phyloP scores from a whole-genome alignment of 2,329 filamentous ascomycete genomes.

The Pyrenophora seminiperda region DNA sequence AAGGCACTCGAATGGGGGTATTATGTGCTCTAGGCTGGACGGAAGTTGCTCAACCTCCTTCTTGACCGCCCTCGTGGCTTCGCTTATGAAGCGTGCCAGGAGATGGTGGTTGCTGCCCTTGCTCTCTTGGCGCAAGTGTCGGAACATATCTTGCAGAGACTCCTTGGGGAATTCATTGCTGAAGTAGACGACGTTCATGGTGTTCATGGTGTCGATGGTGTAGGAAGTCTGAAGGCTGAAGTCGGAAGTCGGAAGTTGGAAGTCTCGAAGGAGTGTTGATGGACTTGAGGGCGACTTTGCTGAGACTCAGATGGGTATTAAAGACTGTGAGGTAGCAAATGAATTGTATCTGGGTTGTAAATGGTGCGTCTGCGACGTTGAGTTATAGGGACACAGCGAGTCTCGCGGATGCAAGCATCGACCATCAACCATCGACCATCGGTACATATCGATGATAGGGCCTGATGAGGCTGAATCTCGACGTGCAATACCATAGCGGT shows the following conservation, averaged over 20 bases:
- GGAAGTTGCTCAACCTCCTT: slow-evolving; percentile 49
- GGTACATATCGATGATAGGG: slow-evolving; percentile 1
- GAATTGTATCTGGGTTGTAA: neutral
- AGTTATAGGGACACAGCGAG: neutral
- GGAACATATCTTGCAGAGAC: slow-evolving; percentile 50
- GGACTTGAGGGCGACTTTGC: too few species aligned
- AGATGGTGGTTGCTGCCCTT: slow-evolving; percentile 47
- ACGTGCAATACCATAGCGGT: neutral
- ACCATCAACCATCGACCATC: neutral
- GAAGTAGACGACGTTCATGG: slow-evolving; percentile 51
- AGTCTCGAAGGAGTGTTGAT: too few species aligned
- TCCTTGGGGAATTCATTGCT: slow-evolving; percentile 57
- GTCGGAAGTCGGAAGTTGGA: neutral
- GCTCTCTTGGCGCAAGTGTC: slow-evolving; percentile 48
- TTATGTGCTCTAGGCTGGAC: slow-evolving; percentile 25
- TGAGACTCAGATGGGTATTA: neutral
- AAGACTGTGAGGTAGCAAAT: neutral
- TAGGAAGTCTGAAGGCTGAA: neutral
- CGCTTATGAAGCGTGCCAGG: slow-evolving; percentile 51
- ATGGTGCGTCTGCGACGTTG: neutral
- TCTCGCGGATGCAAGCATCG: neutral
- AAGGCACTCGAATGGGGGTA: slow-evolving; percentile 50
- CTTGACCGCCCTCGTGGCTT: slow-evolving; percentile 48
- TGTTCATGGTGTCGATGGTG: too few species aligned
- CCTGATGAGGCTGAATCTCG: neutral